Evolutionary conservation across 225 moss, liverwort and hornwort species (phyloP).

Genomic region (Lunularia cruciata): DNA sequence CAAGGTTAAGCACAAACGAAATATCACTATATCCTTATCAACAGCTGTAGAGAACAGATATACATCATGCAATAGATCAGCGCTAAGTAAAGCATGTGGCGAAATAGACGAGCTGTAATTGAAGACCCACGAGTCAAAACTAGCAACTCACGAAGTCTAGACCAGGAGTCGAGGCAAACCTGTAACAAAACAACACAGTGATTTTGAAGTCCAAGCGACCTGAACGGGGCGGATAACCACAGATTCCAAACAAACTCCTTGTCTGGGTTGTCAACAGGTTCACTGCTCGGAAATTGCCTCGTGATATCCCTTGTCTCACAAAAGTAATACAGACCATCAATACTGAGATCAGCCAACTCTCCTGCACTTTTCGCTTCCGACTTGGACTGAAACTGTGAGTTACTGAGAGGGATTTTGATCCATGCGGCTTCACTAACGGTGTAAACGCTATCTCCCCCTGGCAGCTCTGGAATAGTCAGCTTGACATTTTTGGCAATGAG

Average conservation of each 20-base stretch:
- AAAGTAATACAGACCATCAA: conserved; percentile 80
- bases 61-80: no score
- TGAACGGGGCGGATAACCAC: conserved; percentile 93
- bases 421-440: conserved; percentile 81
- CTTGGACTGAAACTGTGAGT: conserved; percentile 77
- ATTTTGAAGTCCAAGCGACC: conserved; percentile 64
- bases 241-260: conserved; percentile 96
- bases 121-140: no score
- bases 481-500: conserved; percentile 72
- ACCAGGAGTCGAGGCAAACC: conserved; percentile 43
- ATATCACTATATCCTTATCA: no score
- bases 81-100: no score
- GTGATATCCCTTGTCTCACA: conserved; percentile 96
- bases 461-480: conserved; percentile 65
- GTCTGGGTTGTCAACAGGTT: conserved; percentile 74
- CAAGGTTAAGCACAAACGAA: no score
- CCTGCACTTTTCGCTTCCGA: conserved; percentile 75
- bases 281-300: conserved; percentile 84
- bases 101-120: no score
- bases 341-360: conserved; percentile 74
- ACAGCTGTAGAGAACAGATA: no score
- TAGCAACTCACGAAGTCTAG: no score
- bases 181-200: conserved; percentile 96
- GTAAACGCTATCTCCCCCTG: conserved; percentile 79
- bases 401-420: conserved; percentile 75